phyloP scores from a whole-genome alignment of 345 rosid species.

The Geranium brycei region DNA sequence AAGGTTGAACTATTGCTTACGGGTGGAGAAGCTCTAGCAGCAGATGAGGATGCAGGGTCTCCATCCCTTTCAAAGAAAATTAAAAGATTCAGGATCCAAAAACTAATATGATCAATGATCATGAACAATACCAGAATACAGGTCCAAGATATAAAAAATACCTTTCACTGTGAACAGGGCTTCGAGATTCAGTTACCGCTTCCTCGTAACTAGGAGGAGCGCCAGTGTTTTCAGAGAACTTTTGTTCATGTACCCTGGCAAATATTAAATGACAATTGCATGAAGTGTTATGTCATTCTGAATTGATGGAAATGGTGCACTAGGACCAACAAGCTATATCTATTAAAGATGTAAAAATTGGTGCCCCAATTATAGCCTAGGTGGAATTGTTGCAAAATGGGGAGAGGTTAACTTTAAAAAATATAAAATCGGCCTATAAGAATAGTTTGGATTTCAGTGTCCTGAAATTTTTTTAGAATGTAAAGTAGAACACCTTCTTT shows the following conservation, averaged over 20 bases:
- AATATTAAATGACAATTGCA: neutral
- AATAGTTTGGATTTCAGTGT: too few relatives aligned
- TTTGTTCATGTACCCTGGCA: slow-evolving; percentile 53
- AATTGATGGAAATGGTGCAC: neutral
- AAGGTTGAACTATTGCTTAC: slow-evolving; percentile 14
- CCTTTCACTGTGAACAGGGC: slow-evolving; percentile 73
- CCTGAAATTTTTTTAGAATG: too few relatives aligned
- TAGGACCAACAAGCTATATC: neutral
- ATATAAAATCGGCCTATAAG: too few relatives aligned
- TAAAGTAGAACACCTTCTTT: too few relatives aligned
- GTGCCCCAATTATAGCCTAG: too few relatives aligned
- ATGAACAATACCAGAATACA: neutral
- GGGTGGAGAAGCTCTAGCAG: slow-evolving; percentile 40
- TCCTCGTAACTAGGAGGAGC: slow-evolving; percentile 94
- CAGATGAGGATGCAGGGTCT: slow-evolving; percentile 44
- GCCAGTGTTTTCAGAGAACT: slow-evolving; percentile 65
- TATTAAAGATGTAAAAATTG: too few relatives aligned
- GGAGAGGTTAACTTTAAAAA: too few relatives aligned
- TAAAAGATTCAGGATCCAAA: slow-evolving; percentile 9
- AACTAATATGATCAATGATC: neutral
- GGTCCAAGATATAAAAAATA: slow-evolving; percentile 12
- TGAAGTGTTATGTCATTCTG: neutral
- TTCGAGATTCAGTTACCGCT: slow-evolving; percentile 57
- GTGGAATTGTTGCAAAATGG: too few relatives aligned
- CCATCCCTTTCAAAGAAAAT: slow-evolving; percentile 34